phyloP scores from a whole-genome alignment of 2,329 filamentous ascomycete genomes.

The Diaporthe destruens region DNA sequence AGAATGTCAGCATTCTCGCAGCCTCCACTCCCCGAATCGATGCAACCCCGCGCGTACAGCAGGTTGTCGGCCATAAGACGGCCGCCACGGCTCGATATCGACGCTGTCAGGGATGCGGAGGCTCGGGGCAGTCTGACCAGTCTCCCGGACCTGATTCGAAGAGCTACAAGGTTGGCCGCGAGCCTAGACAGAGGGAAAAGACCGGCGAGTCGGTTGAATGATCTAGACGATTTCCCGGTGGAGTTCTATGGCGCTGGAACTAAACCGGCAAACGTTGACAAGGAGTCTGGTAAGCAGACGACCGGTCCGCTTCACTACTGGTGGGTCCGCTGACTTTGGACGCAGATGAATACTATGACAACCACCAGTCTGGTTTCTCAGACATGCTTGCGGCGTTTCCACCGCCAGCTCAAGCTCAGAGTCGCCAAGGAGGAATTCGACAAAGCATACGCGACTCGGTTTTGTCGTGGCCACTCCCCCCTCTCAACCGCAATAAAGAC shows the following conservation, averaged over 20 bases:
- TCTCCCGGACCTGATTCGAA: conserved; percentile 87
- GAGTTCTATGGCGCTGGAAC: conserved; percentile 55
- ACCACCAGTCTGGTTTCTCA: conserved; percentile 66
- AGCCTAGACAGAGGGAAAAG: conserved; percentile 87
- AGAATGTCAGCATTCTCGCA: conserved; percentile 44
- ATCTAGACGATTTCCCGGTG: conserved; percentile 63
- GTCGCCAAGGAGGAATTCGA: conserved; percentile 54
- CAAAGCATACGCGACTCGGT: conserved; percentile 63
- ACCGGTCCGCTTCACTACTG: background rate
- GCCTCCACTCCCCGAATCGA: conserved; percentile 44
- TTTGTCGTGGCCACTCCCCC: conserved; percentile 64
- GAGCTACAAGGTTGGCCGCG: conserved; percentile 87
- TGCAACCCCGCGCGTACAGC: conserved; percentile 52
- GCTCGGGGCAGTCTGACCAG: conserved; percentile 91
- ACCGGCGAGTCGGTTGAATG: conserved; percentile 70
- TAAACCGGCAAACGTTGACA: conserved; percentile 50
- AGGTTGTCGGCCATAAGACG: conserved; percentile 68
- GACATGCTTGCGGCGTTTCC: conserved; percentile 77
- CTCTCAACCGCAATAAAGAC: conserved; percentile 47
- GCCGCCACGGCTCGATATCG: conserved; percentile 84
- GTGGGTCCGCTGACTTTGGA: conserved; percentile 44
- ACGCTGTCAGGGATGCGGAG: conserved; percentile 84
- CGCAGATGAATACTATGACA: conserved; percentile 54
- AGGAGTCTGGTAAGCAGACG: conserved; percentile 55
- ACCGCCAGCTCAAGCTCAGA: conserved; percentile 67